Evolutionary conservation across 2,329 filamentous ascomycete genomes (phyloP).

Genomic region (Rutstroemia sp.): DNA sequence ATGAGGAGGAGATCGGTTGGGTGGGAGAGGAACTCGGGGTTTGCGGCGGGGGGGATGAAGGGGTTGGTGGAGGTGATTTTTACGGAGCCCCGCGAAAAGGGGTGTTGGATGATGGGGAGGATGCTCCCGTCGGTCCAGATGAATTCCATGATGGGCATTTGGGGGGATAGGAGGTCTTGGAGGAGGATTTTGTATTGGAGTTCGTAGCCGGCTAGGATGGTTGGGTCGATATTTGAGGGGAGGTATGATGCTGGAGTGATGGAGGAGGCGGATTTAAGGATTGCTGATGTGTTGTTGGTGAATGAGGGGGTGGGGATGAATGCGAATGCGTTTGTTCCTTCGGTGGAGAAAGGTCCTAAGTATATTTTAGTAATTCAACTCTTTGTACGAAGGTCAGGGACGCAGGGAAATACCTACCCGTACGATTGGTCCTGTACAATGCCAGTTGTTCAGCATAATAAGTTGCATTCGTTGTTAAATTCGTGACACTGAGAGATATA

Average conservation of each 20-base stretch:
- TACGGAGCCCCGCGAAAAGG: conserved; percentile 49
- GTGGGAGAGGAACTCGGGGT: conserved; percentile 46
- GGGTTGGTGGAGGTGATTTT: conserved; percentile 42
- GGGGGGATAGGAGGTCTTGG: conserved; percentile 4
- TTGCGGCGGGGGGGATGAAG: conserved; percentile 38
- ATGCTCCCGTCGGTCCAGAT: neutral
- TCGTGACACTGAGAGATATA: neutral
- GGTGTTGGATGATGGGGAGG: conserved; percentile 45
- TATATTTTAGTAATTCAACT: neutral
- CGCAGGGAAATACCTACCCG: neutral
- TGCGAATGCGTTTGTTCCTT: neutral
- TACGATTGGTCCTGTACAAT: conserved; percentile 3
- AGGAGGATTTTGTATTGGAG: conserved; percentile 3
- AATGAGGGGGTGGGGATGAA: conserved; percentile 1
- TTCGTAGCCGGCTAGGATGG: conserved; percentile 3
- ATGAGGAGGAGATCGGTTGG: conserved; percentile 2
- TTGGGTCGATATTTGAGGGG: neutral
- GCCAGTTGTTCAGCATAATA: conserved; percentile 7
- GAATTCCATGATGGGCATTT: conserved; percentile 4
- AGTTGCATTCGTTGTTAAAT: conserved; percentile 4
- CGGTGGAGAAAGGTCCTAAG: conserved; percentile 6
- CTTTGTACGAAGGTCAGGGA: no score
- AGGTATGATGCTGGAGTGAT: neutral
- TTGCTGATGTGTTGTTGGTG: neutral
- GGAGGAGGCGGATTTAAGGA: neutral